Percentiles rank a stretch among this genome's conserved stretches.
Evolutionary conservation across 2,329 filamentous ascomycete genomes (phyloP).

Genomic region (Fusarium sp.): DNA sequence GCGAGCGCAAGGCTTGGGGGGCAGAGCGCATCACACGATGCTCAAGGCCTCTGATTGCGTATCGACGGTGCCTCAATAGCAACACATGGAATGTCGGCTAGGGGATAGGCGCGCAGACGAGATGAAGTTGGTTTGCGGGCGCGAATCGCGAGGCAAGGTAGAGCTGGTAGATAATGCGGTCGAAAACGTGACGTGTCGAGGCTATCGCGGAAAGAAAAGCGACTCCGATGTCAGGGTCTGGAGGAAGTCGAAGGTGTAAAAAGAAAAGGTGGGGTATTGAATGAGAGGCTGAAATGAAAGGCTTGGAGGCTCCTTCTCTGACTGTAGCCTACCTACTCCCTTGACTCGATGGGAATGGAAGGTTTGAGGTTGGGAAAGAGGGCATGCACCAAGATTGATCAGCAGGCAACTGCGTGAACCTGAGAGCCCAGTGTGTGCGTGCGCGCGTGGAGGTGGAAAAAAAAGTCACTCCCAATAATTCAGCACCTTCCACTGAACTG

Average conservation of each 20-base stretch:
- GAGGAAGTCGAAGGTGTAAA: not conserved
- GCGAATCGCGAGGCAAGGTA: not conserved
- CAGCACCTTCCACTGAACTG: conserved; percentile 14
- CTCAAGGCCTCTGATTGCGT: conserved; percentile 1
- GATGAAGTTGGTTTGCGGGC: not conserved
- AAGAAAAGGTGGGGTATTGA: not conserved
- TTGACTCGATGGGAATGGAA: conserved; percentile 14
- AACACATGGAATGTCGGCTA: conserved; percentile 15
- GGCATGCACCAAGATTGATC: conserved; percentile 29
- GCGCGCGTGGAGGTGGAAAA: conserved; percentile 26
- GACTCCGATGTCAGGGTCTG: conserved; percentile 12
- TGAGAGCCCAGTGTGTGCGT: conserved; percentile 15
- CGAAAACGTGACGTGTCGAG: conserved; percentile 36
- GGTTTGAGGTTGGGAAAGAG: conserved; percentile 16
- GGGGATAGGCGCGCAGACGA: not conserved
- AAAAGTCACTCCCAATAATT: conserved; percentile 36
- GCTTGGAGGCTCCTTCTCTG: not conserved
- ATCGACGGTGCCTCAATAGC: conserved; percentile 19
- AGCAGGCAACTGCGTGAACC: conserved; percentile 26
- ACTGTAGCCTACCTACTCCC: not conserved
- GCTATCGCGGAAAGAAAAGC: conserved; percentile 20
- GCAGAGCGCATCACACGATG: conserved; percentile 42
- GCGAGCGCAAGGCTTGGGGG: conserved; percentile 25
- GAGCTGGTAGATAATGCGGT: not conserved
- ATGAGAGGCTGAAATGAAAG: not conserved